Base-by-base conservation (phyloP, 129 eudicot genomes). In the Flaveria ramosissima region DNA sequence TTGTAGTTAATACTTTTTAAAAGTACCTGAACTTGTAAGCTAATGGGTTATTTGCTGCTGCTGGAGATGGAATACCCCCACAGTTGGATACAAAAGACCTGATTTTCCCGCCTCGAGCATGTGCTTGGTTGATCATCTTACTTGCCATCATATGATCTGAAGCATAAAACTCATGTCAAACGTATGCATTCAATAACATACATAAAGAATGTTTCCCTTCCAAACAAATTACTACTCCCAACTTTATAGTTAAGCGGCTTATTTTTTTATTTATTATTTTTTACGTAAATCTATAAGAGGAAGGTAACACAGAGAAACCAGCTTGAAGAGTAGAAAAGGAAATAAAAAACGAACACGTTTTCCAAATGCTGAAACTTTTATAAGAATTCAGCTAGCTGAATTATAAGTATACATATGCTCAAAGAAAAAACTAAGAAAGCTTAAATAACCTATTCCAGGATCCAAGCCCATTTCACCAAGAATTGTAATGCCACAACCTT, bases 101-200 rank as follows among this genome's bases (percentile, higher is more conserved):
- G 76, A 95, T 86, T 85, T 69, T 92, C 55, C 99, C 99, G 11
- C 91, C 90, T 82, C 78, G 83, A 59, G 36, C 77, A 80, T 89
- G 99, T 26, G 97, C 99, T 77, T 95, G 73, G 61, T 89, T 56
- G 68, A 95, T 95, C 96, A 95, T 92, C 85, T 88, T 95, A 97
- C 92, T 91, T 62, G 99, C 96, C 97, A 95, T 85, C 99, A 95
- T 95, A 82, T 95, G 99, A 86, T 95, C 99, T 95, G 86, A 86
- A 81, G 52, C 77, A 82, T 47, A 13, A 9, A 78, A 76, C n/a
- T 55, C 64, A 70, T 6, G 9, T 50, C 16, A 23, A 76, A 60
- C 73, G 55, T 30, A 26, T 13, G 9, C 36, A 59, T 20, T 50
- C 68, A 43, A 47, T 23, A 59, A 24, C 61, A 45, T 51, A 15